Percentiles rank a stretch among this genome's conserved stretches.
These are phyloP conservation scores for Dendrothele bispora DNA, from an alignment of 768 basidiomycete species.

Conservation along the genomic window DNA sequence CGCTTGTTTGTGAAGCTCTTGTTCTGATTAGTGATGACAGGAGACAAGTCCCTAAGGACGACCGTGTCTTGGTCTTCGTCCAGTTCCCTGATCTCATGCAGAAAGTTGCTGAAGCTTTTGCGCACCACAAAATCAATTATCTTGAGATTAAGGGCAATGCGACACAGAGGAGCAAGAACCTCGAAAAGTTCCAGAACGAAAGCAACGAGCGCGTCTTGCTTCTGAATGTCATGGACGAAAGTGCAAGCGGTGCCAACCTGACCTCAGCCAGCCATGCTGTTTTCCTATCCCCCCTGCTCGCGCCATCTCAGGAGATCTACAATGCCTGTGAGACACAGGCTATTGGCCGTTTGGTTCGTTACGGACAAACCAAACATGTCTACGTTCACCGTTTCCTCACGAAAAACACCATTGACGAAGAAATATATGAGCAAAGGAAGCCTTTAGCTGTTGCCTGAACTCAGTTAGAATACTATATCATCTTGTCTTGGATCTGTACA, in stretches of 20 bases:
- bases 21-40: conserved; percentile 40
- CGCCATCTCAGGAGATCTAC: conserved; percentile 80
- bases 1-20: neutral
- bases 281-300: conserved; percentile 89
- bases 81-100: conserved; percentile 93
- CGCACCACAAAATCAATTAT: conserved; percentile 67
- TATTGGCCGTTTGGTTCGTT: conserved; percentile 80
- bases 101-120: conserved; percentile 85
- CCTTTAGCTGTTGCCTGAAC: too few relatives aligned
- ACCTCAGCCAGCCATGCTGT: conserved; percentile 94
- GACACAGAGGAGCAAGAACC: conserved; percentile 72
- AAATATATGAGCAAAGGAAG: conserved; percentile 67
- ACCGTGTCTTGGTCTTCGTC: conserved; percentile 91
- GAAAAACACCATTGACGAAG: conserved; percentile 85
- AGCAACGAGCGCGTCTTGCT: conserved; percentile 79
- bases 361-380: conserved; percentile 80
- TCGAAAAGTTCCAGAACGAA: conserved; percentile 84
- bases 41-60: conserved; percentile 65
- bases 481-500: too few relatives aligned
- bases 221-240: conserved; percentile 92
- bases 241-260: conserved; percentile 90
- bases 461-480: too few relatives aligned
- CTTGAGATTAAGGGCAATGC: conserved; percentile 82
- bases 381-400: conserved; percentile 83
- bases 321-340: conserved; percentile 83